Base-by-base conservation (phyloP, 2,329 filamentous ascomycete species). In the Aspergillus cejpii region DNA sequence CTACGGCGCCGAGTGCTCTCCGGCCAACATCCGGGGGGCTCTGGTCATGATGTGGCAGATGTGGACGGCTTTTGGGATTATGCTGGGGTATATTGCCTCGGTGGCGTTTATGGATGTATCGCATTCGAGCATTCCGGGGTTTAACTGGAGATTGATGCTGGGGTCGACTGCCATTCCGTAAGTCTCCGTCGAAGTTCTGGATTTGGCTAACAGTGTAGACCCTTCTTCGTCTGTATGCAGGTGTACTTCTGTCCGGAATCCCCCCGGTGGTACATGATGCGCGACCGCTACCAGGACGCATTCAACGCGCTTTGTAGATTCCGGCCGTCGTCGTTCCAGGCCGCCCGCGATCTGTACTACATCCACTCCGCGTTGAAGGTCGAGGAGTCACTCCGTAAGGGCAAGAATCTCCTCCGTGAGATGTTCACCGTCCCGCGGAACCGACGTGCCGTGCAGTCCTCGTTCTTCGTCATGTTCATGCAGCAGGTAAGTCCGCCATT, bases 111-210 rank as follows among this genome's bases (percentile, higher is more conserved):
- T 65, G 56, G 53, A 57, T n/a, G 50, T 68, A 7, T 54, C 60
- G 5, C 39, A 50, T 7, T 17, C 42, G 11, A 31, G 17, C 6
- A 12, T 39, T 23, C 39, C 70, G 17, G 78, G 81, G 20, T 72
- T 76, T 20, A 68, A 81, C 51, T 86, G 83, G 83, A 76, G 83
- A 23, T 68, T 85, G 24, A 84, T 85, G 79, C 75, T 87, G 57
- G 80, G 76, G 2, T 84, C 80, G 6, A 82, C 83, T 6, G 76
- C 84, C 51, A 71, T 84, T 1, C 77, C 79, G 14, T 44, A 39
- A 39, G 42, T 37, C 23, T 2, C 76, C 78, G 14, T 62, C 17
- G 15, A 6, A n/a, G n/a, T n/a, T n/a, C n/a, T n/a, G n/a, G n/a
- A n/a, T n/a, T n/a, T n/a, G n/a, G 15, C 33, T 43, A 8, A 43